Conservation (phyloP, 306 rosid genomes). For the Rubus parviflorus region DNA sequence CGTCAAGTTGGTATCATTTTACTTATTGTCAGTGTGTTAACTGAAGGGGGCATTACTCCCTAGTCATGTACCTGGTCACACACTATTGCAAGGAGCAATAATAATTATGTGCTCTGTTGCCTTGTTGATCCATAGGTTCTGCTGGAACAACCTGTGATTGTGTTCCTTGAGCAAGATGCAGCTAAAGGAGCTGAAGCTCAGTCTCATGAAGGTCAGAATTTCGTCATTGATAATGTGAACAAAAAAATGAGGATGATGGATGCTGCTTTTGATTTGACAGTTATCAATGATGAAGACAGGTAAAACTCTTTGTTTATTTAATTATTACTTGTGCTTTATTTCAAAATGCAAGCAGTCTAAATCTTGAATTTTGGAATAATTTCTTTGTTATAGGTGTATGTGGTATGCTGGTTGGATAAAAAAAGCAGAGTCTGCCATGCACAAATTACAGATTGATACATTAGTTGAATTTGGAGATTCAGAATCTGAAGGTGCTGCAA, state of each 20-base stretch:
- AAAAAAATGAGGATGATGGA: slow-evolving; percentile 24
- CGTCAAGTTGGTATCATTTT: background rate
- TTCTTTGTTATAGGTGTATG: slow-evolving; percentile 47
- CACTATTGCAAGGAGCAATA: background rate
- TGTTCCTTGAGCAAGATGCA: slow-evolving; percentile 55
- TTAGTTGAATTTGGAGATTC: slow-evolving; percentile 25
- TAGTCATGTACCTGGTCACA: background rate
- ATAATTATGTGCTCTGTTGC: slow-evolving; percentile 13
- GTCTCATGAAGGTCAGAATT: slow-evolving; percentile 44
- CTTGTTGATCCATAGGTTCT: slow-evolving; percentile 53
- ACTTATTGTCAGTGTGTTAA: background rate
- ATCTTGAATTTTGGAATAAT: slow-evolving; percentile 18
- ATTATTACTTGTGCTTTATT: background rate
- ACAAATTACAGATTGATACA: slow-evolving; percentile 36
- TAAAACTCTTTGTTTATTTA: slow-evolving; percentile 18
- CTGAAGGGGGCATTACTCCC: background rate
- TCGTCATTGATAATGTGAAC: slow-evolving; percentile 26
- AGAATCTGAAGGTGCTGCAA: slow-evolving; percentile 34
- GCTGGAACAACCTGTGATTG: slow-evolving; percentile 67
- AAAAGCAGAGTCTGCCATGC: slow-evolving; percentile 41
- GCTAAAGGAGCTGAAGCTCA: slow-evolving; percentile 33
- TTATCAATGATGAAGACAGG: slow-evolving; percentile 57
- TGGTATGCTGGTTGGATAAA: slow-evolving; percentile 59
- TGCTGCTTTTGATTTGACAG: slow-evolving; percentile 39
- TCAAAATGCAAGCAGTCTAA: background rate